Evolutionary conservation across 352 stramenopile species (phyloP).

Genomic region (Phytopythium ostracodes): DNA sequence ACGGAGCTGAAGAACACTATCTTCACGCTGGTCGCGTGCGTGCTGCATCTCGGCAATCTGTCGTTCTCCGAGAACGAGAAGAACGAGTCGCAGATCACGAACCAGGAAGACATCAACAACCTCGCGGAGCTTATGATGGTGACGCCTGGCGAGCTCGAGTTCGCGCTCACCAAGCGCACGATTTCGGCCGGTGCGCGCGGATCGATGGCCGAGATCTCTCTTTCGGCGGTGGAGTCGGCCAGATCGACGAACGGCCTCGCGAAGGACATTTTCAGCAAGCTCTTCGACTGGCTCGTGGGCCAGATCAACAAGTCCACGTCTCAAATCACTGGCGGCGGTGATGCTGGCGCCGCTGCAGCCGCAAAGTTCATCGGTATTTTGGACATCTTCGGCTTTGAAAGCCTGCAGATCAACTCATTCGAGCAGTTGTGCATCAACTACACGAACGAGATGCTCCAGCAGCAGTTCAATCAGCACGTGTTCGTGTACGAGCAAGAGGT

Average conservation of each 20-base stretch:
- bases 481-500: slow-evolving; percentile 97
- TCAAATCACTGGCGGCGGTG: slow-evolving; percentile 43
- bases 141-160: slow-evolving; percentile 74
- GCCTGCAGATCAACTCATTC: slow-evolving; percentile 91
- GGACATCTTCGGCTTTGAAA: slow-evolving; percentile 98
- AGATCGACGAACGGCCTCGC: slow-evolving; percentile 93
- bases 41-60: slow-evolving; percentile 98
- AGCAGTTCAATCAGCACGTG: slow-evolving; percentile 95
- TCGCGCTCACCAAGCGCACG: slow-evolving; percentile 86
- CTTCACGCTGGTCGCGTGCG: slow-evolving; percentile 93
- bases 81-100: slow-evolving; percentile 67
- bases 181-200: slow-evolving; percentile 84
- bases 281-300: slow-evolving; percentile 96
- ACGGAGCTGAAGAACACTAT: slow-evolving; percentile 91
- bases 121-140: slow-evolving; percentile 86
- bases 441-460: slow-evolving; percentile 95
- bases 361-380: slow-evolving; percentile 93
- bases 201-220: slow-evolving; percentile 80
- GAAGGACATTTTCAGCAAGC: slow-evolving; percentile 95
- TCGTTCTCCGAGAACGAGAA: slow-evolving; percentile 88
- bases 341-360: slow-evolving; percentile 16
- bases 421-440: slow-evolving; percentile 97
- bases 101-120: slow-evolving; percentile 61
- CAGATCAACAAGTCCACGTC: slow-evolving; percentile 91
- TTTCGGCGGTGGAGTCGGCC: slow-evolving; percentile 75